Evolutionary conservation across 2,329 filamentous ascomycete genomes (phyloP), one percentile per base, ranked within the genome.

Genomic region (Cladosporium sp.): DNA sequence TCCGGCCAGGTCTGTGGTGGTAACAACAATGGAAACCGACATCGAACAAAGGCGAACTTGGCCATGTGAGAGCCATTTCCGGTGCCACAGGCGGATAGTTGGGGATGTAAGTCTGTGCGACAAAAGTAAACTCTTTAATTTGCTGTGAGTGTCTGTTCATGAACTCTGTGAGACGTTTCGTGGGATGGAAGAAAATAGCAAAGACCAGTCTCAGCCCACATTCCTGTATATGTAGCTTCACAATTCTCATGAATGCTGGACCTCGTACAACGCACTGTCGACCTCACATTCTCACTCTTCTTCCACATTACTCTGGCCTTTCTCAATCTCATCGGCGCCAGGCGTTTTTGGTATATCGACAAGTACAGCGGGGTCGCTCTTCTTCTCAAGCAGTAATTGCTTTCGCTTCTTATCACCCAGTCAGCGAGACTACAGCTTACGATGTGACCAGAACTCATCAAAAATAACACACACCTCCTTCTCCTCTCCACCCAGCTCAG

Each of bases 341-440:
- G 81, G 80, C 14, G 76, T 77, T 46, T 75, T 69, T 1, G 81
- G 80, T 14, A 82, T 72, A 70, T 83, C 78, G 5, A 81, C 79
- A 52, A 83, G 73, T 1, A 83, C 80, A 26, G 80, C 77, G 0
- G 80, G 78, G 66, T 83, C 79, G 50, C 74, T 74, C 28, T 77
- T 75, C 3, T 80, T 73, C 11, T 72, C 71, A 0, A 75, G 71
- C 1, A 80, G 73, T 16, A 81, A 73, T 5, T 75, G 72, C 2
- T 75, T 75, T 35, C 80, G 73, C 67, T 77, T 78, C 79, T 81
- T 64, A 46, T 12, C 23, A 16, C 2, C 18, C 21, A 18, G 44
- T 59, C 63, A 67, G 53, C 37, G 11, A n/a, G 29, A 10, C 3
- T 28, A 11, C 8, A 46, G 11, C 40, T 46, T 12, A 12, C 14